Conservation (phyloP, 2,329 filamentous ascomycete genomes). For the Paecilomyces variotii region DNA sequence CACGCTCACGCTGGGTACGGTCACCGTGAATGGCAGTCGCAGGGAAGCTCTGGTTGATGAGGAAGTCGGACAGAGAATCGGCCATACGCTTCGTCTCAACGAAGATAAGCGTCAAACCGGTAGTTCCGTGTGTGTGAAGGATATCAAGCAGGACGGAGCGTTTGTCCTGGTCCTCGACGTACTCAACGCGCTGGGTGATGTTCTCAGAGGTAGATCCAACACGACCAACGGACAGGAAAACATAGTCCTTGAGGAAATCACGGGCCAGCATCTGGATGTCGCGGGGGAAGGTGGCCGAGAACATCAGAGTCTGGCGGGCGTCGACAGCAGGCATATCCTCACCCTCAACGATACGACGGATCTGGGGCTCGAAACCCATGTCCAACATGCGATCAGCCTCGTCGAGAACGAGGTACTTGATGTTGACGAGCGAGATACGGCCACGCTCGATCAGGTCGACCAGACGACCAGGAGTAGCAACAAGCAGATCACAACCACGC, state of each 20-base stretch:
- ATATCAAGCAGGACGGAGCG: slow-evolving; percentile 96
- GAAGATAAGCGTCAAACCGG: slow-evolving; percentile 89
- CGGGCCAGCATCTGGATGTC: slow-evolving; percentile 99
- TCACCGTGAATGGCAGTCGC: slow-evolving; percentile 98
- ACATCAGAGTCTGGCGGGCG: slow-evolving; percentile 96
- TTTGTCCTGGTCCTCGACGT: slow-evolving; percentile 95
- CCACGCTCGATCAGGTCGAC: slow-evolving; percentile 98
- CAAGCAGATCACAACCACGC: slow-evolving; percentile 90
- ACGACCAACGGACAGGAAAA: slow-evolving; percentile 97
- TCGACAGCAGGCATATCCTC: slow-evolving; percentile 90
- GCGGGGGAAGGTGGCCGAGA: slow-evolving; percentile 96
- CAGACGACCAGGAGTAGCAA: slow-evolving; percentile 93
- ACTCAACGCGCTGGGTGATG: slow-evolving; percentile 98
- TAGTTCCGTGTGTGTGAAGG: slow-evolving; percentile 78
- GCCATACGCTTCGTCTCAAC: slow-evolving; percentile 99
- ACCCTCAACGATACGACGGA: slow-evolving; percentile 94
- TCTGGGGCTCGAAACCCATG: slow-evolving; percentile 99
- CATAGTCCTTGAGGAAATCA: slow-evolving; percentile 98
- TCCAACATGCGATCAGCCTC: slow-evolving; percentile 99
- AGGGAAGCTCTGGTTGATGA: slow-evolving; percentile 97
- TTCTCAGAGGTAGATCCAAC: slow-evolving; percentile 99
- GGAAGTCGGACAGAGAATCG: slow-evolving; percentile 92
- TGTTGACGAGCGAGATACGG: slow-evolving; percentile 93
- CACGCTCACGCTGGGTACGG: slow-evolving; percentile 96
- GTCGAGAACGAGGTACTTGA: slow-evolving; percentile 98